phyloP scores from a whole-genome alignment of 1,139 yeast genomes.

The Pichia sp. region DNA sequence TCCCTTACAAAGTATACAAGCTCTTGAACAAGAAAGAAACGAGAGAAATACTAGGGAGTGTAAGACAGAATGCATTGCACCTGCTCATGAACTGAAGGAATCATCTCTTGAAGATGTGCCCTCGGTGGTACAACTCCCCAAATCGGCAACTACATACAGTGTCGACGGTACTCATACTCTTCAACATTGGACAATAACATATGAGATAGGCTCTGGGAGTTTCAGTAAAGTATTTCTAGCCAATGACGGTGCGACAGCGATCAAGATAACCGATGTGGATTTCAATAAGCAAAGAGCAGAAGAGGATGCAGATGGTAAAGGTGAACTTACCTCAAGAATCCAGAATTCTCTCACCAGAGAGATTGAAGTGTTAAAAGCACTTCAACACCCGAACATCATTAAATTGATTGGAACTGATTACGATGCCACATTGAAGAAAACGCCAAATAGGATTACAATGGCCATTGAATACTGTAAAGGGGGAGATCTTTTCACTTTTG shows the following conservation, averaged over 20 bases:
- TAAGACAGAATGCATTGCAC: too few relatives aligned
- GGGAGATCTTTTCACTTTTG: constrained; percentile 71
- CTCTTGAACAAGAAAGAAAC: too few relatives aligned
- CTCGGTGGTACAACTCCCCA: too few relatives aligned
- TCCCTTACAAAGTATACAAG: constrained; percentile 14
- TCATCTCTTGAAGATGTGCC: too few relatives aligned
- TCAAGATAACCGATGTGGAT: constrained; percentile 32
- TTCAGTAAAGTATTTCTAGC: constrained; percentile 43
- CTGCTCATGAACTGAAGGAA: too few relatives aligned
- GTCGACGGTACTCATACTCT: constrained; percentile 1
- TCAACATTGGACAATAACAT: constrained; percentile 29
- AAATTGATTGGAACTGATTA: constrained; percentile 31
- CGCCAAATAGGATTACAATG: constrained; percentile 36
- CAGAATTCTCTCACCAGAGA: constrained; percentile 74
- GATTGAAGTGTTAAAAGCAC: constrained; percentile 47
- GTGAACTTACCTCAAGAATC: constrained; percentile 40
- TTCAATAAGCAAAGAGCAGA: constrained; percentile 16
- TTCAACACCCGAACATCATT: constrained; percentile 38
- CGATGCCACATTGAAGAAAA: constrained; percentile 13
- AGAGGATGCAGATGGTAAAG: constrained; percentile 19
- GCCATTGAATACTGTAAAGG: constrained; percentile 75
- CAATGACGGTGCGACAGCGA: constrained; percentile 25
- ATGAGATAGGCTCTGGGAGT: constrained; percentile 49
- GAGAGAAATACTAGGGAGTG: too few relatives aligned
- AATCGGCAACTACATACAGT: constrained; percentile 4